Evolutionary conservation across 495 filamentous ascomycete species (phyloP).

Genomic region (Penicillium daleae): DNA sequence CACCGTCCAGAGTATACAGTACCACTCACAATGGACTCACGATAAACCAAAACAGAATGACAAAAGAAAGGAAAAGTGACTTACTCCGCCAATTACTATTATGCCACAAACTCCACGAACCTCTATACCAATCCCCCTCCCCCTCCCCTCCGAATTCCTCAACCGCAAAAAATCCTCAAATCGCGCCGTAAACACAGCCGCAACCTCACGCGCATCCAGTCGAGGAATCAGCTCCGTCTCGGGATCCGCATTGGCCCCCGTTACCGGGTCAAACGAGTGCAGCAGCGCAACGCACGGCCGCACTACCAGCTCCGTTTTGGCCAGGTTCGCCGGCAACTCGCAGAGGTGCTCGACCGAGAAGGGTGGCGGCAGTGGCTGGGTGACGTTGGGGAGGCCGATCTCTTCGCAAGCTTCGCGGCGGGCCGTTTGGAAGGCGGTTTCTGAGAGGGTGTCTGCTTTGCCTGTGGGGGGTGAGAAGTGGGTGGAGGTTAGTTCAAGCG

Average conservation of each 20-base stretch:
- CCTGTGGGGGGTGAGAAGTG: slow-evolving; percentile 31
- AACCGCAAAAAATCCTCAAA: slow-evolving; percentile 71
- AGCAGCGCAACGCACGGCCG: slow-evolving; percentile 85
- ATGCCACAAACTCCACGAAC: slow-evolving; percentile 64
- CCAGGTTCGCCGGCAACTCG: slow-evolving; percentile 77
- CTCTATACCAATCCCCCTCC: slow-evolving; percentile 62
- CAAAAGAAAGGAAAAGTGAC: slow-evolving; percentile 7
- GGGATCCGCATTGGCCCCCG: slow-evolving; percentile 49
- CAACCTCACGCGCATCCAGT: slow-evolving; percentile 84
- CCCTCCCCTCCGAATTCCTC: slow-evolving; percentile 34
- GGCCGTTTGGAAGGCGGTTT: slow-evolving; percentile 71
- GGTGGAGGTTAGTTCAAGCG: no score
- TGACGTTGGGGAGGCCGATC: slow-evolving; percentile 77
- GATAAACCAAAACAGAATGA: not conserved
- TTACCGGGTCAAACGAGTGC: slow-evolving; percentile 56
- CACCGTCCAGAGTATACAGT: not conserved
- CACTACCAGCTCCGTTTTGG: slow-evolving; percentile 79
- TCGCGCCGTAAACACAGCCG: slow-evolving; percentile 85
- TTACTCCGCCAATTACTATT: slow-evolving; percentile 63
- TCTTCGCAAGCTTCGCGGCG: slow-evolving; percentile 89
- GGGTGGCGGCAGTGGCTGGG: slow-evolving; percentile 63
- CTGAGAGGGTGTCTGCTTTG: slow-evolving; percentile 52
- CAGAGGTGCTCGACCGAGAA: slow-evolving; percentile 85
- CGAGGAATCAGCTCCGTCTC: slow-evolving; percentile 76
- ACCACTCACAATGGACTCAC: not conserved